phyloP scores from a whole-genome alignment of 2,329 filamentous ascomycete species.

The Pestalotiopsis sp. region DNA sequence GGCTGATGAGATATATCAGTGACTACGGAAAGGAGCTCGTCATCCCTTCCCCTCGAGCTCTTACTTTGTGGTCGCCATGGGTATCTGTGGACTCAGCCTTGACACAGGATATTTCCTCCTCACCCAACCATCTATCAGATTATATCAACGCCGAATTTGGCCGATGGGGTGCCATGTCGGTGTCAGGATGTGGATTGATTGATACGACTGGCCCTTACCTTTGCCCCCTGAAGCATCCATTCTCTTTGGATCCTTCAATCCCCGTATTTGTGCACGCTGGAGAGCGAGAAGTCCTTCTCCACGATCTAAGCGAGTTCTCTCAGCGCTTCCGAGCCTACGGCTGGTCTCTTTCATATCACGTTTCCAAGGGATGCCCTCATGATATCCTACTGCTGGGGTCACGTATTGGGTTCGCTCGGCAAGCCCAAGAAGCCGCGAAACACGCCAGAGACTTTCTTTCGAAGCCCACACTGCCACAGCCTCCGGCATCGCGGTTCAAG shows the following conservation, averaged over 20 bases:
- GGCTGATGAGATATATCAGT: background rate
- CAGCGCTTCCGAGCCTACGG: background rate
- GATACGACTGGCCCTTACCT: conserved; percentile 2
- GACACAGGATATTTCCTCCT: background rate
- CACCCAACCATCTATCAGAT: background rate
- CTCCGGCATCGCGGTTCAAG: background rate
- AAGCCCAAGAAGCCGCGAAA: background rate
- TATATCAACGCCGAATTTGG: background rate
- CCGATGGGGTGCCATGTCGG: background rate
- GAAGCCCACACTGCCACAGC: background rate
- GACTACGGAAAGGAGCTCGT: background rate
- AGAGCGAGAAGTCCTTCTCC: background rate
- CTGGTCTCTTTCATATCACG: background rate
- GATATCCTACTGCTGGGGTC: conserved; percentile 1
- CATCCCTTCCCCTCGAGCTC: background rate
- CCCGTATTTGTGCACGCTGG: conserved; percentile 1
- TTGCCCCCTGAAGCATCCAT: background rate
- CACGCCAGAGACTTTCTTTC: background rate
- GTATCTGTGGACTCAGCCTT: background rate
- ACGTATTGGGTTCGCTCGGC: background rate
- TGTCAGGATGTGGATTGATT: background rate
- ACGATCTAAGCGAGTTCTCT: conserved; percentile 1
- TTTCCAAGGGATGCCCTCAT: conserved; percentile 5
- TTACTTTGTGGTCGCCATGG: conserved; percentile 1
- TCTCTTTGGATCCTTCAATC: background rate